Conservation (phyloP, 305 asterid genomes). For the Caryopteris hybrid region DNA sequence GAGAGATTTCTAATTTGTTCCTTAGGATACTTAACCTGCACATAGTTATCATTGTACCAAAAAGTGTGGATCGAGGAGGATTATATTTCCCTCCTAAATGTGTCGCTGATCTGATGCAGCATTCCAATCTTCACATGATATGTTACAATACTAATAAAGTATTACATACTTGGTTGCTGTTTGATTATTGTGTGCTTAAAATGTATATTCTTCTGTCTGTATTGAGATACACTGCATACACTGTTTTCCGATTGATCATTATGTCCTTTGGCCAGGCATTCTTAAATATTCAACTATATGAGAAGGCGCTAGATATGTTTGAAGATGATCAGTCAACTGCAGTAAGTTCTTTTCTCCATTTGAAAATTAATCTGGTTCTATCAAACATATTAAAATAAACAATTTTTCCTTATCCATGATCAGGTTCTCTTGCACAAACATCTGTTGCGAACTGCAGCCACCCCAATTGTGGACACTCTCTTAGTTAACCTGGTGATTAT, state of each 20-base stretch:
- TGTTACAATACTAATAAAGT: background rate
- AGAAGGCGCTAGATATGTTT: conserved; percentile 85
- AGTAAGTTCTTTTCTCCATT: conserved; percentile 42
- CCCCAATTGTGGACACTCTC: conserved; percentile 68
- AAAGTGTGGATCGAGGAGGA: conserved; percentile 9
- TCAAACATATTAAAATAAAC: conserved; percentile 12
- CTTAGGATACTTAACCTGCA: conserved; percentile 4
- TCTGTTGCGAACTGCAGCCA: conserved; percentile 76
- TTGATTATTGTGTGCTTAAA: conserved; percentile 10
- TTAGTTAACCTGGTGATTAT: conserved; percentile 69
- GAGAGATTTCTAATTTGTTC: conserved; percentile 8
- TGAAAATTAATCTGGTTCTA: conserved; percentile 14
- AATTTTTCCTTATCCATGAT: conserved; percentile 22
- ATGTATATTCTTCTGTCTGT: conserved; percentile 4
- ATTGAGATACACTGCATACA: background rate
- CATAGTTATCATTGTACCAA: background rate
- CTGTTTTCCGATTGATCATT: conserved; percentile 17
- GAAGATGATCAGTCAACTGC: conserved; percentile 85
- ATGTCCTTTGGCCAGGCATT: conserved; percentile 47
- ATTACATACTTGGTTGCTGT: background rate
- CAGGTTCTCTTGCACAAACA: conserved; percentile 88
- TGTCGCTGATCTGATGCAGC: conserved; percentile 1
- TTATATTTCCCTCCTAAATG: background rate
- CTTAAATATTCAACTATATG: conserved; percentile 86
- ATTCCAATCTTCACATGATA: conserved; percentile 2